A percentile compares a stretch with the other conserved stretches of the same genome.
Evolutionary conservation across 2,329 filamentous ascomycete species (phyloP).

Genomic region (Chaetomium strumarium): DNA sequence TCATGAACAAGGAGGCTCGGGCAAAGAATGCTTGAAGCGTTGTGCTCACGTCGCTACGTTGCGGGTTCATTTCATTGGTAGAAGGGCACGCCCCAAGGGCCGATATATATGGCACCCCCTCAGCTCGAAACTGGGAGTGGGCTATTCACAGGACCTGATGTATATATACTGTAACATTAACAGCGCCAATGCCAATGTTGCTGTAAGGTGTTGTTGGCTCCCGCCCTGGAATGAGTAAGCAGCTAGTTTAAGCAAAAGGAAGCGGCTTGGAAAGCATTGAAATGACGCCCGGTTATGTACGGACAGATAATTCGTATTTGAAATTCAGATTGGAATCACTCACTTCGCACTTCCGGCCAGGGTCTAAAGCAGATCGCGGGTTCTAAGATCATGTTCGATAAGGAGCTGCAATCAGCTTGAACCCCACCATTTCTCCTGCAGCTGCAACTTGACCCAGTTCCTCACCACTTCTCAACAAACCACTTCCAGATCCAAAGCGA

Average conservation of each 20-base stretch:
- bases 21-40: constrained; percentile 11
- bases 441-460: constrained; percentile 10
- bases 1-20: constrained; percentile 27
- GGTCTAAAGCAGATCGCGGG: neutral
- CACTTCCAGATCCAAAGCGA: constrained; percentile 13
- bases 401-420: constrained; percentile 3
- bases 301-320: neutral
- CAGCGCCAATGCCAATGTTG: neutral
- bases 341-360: neutral
- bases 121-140: neutral
- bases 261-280: neutral
- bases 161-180: constrained; percentile 16
- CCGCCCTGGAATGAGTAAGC: neutral
- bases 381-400: constrained; percentile 12
- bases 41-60: neutral
- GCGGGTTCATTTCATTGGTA: neutral
- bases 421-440: constrained; percentile 17
- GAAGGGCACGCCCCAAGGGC: neutral
- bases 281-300: neutral
- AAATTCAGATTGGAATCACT: neutral
- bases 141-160: neutral
- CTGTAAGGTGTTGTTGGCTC: too few species aligned
- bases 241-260: neutral
- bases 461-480: constrained; percentile 7
- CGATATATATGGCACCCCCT: neutral